Evolutionary conservation across 2,329 filamentous ascomycete genomes (phyloP), one percentile per base, ranked within the genome.

Genomic region (Thyridium curvatum): DNA sequence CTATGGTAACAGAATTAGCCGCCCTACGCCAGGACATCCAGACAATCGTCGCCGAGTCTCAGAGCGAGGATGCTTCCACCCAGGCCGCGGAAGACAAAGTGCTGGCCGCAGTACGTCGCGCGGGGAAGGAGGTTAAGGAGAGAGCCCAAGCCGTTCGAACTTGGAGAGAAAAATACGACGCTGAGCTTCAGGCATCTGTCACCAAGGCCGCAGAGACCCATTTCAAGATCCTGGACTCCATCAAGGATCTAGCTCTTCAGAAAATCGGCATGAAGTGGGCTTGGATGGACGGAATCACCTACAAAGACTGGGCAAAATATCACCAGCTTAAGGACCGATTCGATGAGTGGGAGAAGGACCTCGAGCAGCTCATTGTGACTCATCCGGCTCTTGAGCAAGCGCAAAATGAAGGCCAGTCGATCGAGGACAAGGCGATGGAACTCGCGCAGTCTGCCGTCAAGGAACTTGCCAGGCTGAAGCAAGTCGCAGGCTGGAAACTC

Each of bases 281-380:
- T 12, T 94, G 87, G 83, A 93, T 89, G 66, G 89, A 97, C 41
- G 88, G 88, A 26, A 78, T 98, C 44, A 94, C 91, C 2, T 96
- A 98, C 71, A 90, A 94, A 60, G 89, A 98, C 59, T 98, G 93
- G 93, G 79, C 84, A 43, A 93, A 91, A 59, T 98, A 95, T 56
- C 89, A 97, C 59, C 79, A 86, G 43, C 71, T 98, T 41, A 94
- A 86, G 66, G 78, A 76, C 39, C 83, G 85, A 12, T 86, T 96
- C 38, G 82, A 84, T 35, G 79, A 87, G 52, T 96, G 91, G 89
- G 84, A 86, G 40, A 72, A 78, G 29, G 86, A 94, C 49, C 80
- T 98, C 35, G 82, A 87, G 56, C 71, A 80, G 42, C 76, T 90
- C 38, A 85, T 88, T 30, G 74, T 84, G 43, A 74, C 79, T 4